Evolutionary conservation across 2,329 filamentous ascomycete genomes (phyloP).

Genomic region (Periconia sp.): DNA sequence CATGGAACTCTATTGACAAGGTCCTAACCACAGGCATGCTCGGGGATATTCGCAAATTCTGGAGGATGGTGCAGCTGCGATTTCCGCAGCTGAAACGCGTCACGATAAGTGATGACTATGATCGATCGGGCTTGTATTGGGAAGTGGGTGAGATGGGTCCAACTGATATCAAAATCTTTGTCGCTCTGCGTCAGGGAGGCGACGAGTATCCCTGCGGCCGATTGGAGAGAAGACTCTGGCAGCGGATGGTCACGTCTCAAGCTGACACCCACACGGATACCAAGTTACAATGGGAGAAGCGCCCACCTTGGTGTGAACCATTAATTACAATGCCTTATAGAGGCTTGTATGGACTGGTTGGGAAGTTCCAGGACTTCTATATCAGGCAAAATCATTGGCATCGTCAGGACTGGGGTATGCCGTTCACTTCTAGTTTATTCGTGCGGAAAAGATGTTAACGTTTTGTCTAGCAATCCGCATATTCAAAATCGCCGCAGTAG

Average conservation of each 20-base stretch:
- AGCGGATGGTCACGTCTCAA: neutral
- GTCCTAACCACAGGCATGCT: neutral
- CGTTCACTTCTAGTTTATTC: neutral
- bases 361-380: slow-evolving; percentile 3
- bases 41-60: slow-evolving; percentile 5
- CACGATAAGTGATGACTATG: slow-evolving; percentile 1
- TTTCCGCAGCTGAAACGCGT: slow-evolving; percentile 7
- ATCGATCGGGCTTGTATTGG: neutral
- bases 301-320: neutral
- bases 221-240: slow-evolving; percentile 8
- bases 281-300: neutral
- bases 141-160: slow-evolving; percentile 6
- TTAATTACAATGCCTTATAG: neutral
- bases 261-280: neutral
- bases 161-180: slow-evolving; percentile 4
- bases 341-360: neutral
- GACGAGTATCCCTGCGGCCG: neutral
- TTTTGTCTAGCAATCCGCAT: neutral
- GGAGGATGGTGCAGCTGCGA: slow-evolving; percentile 5
- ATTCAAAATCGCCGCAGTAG: neutral
- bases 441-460: neutral
- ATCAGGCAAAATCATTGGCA: neutral
- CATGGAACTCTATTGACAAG: neutral
- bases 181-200: neutral
- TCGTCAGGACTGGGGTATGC: neutral